phyloP scores from a whole-genome alignment of 129 eudicot genomes.

The Glebionis coronaria region DNA sequence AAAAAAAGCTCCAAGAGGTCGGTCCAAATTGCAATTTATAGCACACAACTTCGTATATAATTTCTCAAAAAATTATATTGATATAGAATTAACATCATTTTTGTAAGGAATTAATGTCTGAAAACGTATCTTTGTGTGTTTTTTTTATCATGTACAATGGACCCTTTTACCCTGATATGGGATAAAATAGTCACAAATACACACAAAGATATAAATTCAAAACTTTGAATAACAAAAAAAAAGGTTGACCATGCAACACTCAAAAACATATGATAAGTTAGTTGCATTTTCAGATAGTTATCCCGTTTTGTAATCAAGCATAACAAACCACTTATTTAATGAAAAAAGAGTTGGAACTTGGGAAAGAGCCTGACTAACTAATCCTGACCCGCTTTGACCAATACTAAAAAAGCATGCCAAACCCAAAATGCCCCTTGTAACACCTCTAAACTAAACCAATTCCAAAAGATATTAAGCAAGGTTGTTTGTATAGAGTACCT shows the following conservation, averaged over 20 bases:
- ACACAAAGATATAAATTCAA: no score
- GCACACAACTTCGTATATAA: neutral
- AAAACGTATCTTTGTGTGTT: no score
- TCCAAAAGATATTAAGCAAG: neutral
- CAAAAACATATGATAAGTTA: no score
- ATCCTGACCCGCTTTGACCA: neutral
- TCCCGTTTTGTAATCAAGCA: neutral
- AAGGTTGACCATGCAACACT: no score
- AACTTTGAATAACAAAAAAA: no score
- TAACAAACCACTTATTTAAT: neutral
- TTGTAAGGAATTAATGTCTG: neutral
- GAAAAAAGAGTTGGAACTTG: neutral
- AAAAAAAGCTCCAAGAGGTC: neutral
- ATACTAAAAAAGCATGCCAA: neutral
- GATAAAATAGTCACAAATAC: no score
- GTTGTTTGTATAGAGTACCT: constrained; percentile 35
- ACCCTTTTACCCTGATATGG: no score
- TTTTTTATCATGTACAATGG: no score
- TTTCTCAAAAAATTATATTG: neutral
- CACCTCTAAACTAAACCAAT: neutral
- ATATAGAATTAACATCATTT: neutral
- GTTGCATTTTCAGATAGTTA: no score
- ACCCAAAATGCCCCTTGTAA: neutral
- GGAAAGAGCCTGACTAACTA: neutral
- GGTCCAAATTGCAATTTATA: neutral